Base-by-base conservation (phyloP, 202 grass and related monocot genomes). In the Zizania palustris region DNA sequence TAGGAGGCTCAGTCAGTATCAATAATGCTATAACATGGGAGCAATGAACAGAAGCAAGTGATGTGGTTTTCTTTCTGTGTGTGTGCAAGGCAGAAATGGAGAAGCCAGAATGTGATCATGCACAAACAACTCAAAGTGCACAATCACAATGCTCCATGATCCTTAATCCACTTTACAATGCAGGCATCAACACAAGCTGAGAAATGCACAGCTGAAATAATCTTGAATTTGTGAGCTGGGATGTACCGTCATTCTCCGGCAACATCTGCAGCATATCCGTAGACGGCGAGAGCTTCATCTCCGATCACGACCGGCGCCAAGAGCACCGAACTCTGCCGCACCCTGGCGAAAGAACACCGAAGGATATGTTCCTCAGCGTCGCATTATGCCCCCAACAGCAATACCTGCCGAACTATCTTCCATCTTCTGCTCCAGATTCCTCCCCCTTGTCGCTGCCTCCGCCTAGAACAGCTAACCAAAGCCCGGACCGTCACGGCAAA, bases 221-320 rank as follows among this genome's bases (percentile, higher is more conserved):
- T 81, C 11, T 40, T 0, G 16, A 80, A 67, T 13, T 4, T 39
- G 49, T 55, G 82, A 21, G 55, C 8, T 13, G 35, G 12, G 77
- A 73, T 16, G 72, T 84, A 89, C 81, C 84, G 3, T 90, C 88
- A 63, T 73, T 86, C 73, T 93, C 88, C 22, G 75, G 88, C 13
- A 79, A 73, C 36, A 77, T 48, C 65, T 91, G 91, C 46, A 79
- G 42, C 85, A 88, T 85, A 58, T 84, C 87, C 3, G n/a, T n/a
- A 39, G 88, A 58, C 5, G 85, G 72, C 1, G 93, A 85, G 76
- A 93, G 90, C 37, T 86, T 82, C 82, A 93, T 86, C 74, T 78
- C 82, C 38, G 42, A 74, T 65, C 63, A 80, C 76, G 12, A 56
- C 73, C 18, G 8, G 28, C 22, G 10, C 9, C 71, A 40, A 69